These are phyloP conservation scores for Trichosporon faecale DNA, from an alignment of 1,284 basidiomycete genomes.

Conservation along the genomic window DNA sequence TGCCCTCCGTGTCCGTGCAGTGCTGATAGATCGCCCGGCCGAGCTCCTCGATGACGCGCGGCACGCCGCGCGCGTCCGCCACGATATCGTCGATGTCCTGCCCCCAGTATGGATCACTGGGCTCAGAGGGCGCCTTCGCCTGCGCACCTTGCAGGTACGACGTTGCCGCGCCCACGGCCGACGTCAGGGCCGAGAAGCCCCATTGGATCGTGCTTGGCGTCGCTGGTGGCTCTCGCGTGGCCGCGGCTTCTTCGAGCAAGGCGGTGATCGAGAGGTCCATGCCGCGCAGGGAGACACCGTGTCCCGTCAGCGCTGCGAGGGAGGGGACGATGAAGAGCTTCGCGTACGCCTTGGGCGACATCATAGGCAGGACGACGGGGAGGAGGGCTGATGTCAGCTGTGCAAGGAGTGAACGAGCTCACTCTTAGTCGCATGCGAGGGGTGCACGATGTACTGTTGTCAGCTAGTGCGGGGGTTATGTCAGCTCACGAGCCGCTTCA, in stretches of 20 bases:
- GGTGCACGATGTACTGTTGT: constrained; percentile 43
- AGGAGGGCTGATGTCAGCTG: constrained; percentile 30
- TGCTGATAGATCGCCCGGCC: constrained; percentile 32
- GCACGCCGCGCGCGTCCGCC: constrained; percentile 26
- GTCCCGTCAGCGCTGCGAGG: constrained; percentile 29
- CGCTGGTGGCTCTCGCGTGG: not conserved
- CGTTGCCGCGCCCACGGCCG: constrained; percentile 9
- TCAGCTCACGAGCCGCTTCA: constrained; percentile 38
- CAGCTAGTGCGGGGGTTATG: not conserved
- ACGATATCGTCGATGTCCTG: constrained; percentile 25
- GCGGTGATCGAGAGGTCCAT: constrained; percentile 33
- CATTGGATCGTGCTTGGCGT: not conserved
- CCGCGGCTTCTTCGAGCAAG: constrained; percentile 34
- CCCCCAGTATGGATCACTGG: constrained; percentile 12
- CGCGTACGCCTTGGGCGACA: constrained; percentile 44
- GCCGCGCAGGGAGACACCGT: constrained; percentile 32
- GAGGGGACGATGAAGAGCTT: constrained; percentile 41
- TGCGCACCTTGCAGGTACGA: constrained; percentile 6
- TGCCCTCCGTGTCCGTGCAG: constrained; percentile 36
- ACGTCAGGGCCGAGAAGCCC: constrained; percentile 10
- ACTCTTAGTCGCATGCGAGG: constrained; percentile 39
- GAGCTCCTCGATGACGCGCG: constrained; percentile 28
- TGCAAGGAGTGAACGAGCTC: constrained; percentile 8
- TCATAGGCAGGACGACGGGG: constrained; percentile 37
- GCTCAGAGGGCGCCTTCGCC: not conserved